Conservation (phyloP, 306 rosid species). For the Inga laurina region DNA sequence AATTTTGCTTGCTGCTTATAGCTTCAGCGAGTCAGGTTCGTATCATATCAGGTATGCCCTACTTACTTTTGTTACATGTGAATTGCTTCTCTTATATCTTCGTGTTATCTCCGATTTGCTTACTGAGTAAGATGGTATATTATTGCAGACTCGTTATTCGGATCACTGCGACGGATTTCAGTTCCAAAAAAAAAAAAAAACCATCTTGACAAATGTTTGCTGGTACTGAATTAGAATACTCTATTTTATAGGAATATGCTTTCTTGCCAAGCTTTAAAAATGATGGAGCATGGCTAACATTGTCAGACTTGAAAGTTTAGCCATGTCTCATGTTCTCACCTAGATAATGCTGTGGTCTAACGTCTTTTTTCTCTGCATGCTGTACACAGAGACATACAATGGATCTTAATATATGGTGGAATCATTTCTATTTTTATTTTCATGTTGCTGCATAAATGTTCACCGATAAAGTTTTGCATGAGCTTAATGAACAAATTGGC, state of each 20-base stretch:
- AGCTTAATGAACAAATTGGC: not conserved
- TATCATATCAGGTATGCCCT: slow-evolving; percentile 11
- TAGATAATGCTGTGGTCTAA: slow-evolving; percentile 3
- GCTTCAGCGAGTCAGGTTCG: slow-evolving; percentile 10
- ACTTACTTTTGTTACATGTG: slow-evolving; percentile 9
- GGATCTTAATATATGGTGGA: not conserved
- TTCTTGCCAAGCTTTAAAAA: slow-evolving; percentile 27
- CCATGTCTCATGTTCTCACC: slow-evolving; percentile 7
- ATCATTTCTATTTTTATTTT: not conserved
- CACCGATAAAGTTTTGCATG: not conserved
- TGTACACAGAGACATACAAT: not conserved
- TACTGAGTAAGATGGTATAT: slow-evolving; percentile 13
- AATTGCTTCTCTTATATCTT: slow-evolving; percentile 2
- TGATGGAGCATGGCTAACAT: slow-evolving; percentile 34
- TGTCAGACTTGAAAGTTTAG: slow-evolving; percentile 29
- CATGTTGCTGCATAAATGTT: not conserved
- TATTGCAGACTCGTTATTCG: slow-evolving; percentile 28
- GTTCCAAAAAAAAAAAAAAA: not conserved
- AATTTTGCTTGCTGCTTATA: slow-evolving; percentile 1
- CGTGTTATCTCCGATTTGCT: not conserved
- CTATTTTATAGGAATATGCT: slow-evolving; percentile 19
- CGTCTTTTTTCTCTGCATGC: slow-evolving; percentile 14
- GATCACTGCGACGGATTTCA: slow-evolving; percentile 17
- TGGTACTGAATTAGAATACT: slow-evolving; percentile 24
- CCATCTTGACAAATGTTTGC: slow-evolving; percentile 1